A percentile compares a stretch with the other conserved stretches of the same genome.
Evolutionary conservation across 768 basidiomycete genomes (phyloP).

Genomic region (Suillus subluteus): DNA sequence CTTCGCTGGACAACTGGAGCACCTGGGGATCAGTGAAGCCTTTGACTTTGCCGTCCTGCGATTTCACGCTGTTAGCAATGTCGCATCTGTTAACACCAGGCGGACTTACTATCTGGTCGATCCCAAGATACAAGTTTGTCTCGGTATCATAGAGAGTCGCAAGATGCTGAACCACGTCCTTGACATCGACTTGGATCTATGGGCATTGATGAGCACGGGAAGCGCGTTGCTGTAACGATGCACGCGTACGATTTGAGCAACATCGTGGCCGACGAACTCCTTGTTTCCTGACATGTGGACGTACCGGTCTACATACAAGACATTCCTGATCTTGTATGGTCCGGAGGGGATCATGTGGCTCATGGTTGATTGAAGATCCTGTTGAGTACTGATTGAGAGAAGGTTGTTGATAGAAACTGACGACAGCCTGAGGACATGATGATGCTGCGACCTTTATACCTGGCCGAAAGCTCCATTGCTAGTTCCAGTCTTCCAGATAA

Average conservation of each 20-base stretch:
- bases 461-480: neutral
- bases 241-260: neutral
- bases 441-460: neutral
- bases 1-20: neutral
- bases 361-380: neutral
- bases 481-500: neutral
- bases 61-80: neutral
- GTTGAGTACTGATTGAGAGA: neutral
- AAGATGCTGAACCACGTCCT: neutral
- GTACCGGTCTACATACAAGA: neutral
- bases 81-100: neutral
- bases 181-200: neutral
- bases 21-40: neutral
- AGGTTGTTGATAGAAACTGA: neutral
- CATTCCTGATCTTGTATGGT: neutral
- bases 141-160: neutral
- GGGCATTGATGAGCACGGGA: neutral
- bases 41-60: neutral
- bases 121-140: neutral
- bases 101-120: neutral
- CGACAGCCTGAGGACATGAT: too few species aligned
- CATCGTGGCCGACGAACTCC: neutral
- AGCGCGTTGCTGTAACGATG: neutral
- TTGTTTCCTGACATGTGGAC: neutral
- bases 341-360: neutral